These are phyloP conservation scores for Metschnikowia kunwiensis DNA, from an alignment of 805 yeast genomes.

Conservation along the genomic window DNA sequence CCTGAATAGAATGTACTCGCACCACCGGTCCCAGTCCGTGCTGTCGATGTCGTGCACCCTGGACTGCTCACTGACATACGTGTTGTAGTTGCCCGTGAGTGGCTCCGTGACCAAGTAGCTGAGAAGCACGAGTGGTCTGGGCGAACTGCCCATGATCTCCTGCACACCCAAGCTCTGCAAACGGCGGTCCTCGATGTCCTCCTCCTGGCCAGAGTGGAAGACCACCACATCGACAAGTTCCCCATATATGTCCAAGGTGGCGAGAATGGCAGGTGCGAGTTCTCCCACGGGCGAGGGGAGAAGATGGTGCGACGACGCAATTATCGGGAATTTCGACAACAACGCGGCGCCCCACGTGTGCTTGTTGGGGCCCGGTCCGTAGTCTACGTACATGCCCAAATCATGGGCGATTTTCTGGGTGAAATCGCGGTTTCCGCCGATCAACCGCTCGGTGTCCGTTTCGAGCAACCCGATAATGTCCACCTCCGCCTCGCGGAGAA, in stretches of 20 bases:
- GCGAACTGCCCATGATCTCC: conserved; percentile 76
- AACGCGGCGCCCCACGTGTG: conserved; percentile 98
- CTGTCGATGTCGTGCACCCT: conserved; percentile 94
- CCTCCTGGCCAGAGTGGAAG: conserved; percentile 98
- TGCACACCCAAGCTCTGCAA: conserved; percentile 76
- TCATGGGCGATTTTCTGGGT: conserved; percentile 91
- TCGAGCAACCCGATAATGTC: conserved; percentile 91
- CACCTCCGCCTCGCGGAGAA: conserved; percentile 79
- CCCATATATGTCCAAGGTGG: conserved; percentile 89
- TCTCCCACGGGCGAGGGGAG: conserved; percentile 98
- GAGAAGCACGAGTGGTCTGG: conserved; percentile 79
- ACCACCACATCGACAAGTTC: conserved; percentile 87
- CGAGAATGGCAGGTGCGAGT: conserved; percentile 96
- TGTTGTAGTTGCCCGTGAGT: conserved; percentile 83
- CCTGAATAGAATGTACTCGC: conserved; percentile 91
- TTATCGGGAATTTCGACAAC: conserved; percentile 89
- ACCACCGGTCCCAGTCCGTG: conserved; percentile 96
- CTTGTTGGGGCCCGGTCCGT: conserved; percentile 96
- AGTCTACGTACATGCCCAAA: conserved; percentile 90
- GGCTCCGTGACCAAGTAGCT: conserved; percentile 92
- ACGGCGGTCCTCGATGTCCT: conserved; percentile 90
- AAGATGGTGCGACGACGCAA: conserved; percentile 85
- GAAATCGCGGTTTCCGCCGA: conserved; percentile 93
- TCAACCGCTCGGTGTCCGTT: conserved; percentile 88
- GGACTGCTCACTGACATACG: conserved; percentile 77